Conservation (phyloP, 2,329 filamentous ascomycete genomes). For the Botrytis tulipae region DNA sequence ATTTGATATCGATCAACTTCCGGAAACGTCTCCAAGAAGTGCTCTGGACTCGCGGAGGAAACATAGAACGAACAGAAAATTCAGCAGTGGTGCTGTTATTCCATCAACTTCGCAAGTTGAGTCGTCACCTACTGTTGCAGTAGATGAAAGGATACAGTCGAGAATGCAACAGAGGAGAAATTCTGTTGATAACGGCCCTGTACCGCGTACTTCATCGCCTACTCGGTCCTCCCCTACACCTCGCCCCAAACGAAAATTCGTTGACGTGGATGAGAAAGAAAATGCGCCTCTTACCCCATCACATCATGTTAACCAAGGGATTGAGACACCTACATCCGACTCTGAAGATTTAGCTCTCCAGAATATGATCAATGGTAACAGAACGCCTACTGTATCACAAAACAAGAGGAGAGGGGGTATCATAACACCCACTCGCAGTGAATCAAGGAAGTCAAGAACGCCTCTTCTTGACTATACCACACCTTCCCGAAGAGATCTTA, state of each 20-base stretch:
- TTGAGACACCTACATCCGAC: neutral
- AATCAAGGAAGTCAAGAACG: conserved; percentile 22
- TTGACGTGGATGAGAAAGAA: conserved; percentile 16
- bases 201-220: neutral
- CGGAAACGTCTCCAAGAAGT: conserved; percentile 17
- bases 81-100: conserved; percentile 8
- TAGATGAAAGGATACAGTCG: neutral
- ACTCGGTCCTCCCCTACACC: neutral
- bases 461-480: conserved; percentile 32
- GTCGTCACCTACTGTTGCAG: conserved; percentile 1
- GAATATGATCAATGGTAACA: neutral
- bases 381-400: neutral
- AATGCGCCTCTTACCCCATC: neutral
- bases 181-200: neutral
- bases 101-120: conserved; percentile 12
- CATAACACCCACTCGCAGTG: conserved; percentile 11
- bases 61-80: neutral
- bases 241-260: conserved; percentile 10
- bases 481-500: conserved; percentile 23
- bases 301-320: neutral
- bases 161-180: neutral
- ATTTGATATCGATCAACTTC: conserved; percentile 12
- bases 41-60: conserved; percentile 9
- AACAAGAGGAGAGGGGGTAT: neutral
- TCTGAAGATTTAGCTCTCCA: neutral